Evolutionary conservation across 1,139 yeast species (phyloP), one percentile per base, ranked within the genome.

Genomic region (Yamadazyma pseudoaaseri): DNA sequence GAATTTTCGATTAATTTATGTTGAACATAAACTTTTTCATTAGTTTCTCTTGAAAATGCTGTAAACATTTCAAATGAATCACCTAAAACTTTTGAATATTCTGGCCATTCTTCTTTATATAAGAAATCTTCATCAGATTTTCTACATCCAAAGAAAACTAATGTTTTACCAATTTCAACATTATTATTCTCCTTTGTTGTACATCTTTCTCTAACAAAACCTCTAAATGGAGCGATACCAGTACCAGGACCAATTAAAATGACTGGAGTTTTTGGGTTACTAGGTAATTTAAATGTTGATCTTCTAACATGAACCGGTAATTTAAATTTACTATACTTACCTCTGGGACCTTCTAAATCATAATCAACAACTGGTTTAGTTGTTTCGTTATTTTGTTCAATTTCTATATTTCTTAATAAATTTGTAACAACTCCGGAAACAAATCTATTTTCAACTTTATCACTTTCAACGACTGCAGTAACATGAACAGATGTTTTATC

Each of bases 181-280:
- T 71, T 71, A 23, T 72, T 69, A 48, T 70, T 74, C 37, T 71
- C 64, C 26, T 52, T 48, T 30, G 59, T 57, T 14, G 64, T 57
- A 12, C 60, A 83, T 51, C 94, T 81, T 60, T 89, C 97, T 60
- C 95, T 81, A 27, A 92, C 62, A 47, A 92, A 89, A 2, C 95
- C 97, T 62, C 97, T 82, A 68, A 92, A 84, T 41, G 98, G 98
- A 8, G 98, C 97, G 37, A 92, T 92, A 56, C 98, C 98, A 6
- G 98, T 92, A 45, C 98, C 98, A 31, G 98, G 97, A 24, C 98
- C 98, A 55, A 92, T 75, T 83, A 90, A 79, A 49, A 92, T 86
- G 22, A 92, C 75, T 6, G 98, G 97, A 29, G 83, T 79, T 11
- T 76, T 60, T 20, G 95, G 82, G 54, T 86, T 86, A 11, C 89